These are phyloP conservation scores for Rhododendron ferrugineum DNA, from an alignment of 148 eudicot genomes.

Conservation along the genomic window DNA sequence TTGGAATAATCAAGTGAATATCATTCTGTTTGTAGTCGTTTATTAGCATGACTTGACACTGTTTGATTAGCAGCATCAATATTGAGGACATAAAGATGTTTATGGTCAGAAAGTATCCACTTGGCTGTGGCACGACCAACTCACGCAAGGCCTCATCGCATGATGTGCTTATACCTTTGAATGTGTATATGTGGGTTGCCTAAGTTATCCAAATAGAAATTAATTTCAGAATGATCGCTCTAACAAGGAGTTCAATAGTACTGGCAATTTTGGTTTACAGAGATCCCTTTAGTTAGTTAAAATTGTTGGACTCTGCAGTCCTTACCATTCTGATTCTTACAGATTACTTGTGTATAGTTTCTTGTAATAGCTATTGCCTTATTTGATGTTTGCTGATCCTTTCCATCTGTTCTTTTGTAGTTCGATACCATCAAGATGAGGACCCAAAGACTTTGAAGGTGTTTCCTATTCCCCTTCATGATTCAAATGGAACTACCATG, in stretches of 20 bases:
- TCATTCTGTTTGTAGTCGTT: not conserved
- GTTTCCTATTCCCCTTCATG: slow-evolving; percentile 82
- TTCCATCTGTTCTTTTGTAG: slow-evolving; percentile 32
- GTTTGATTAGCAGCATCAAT: not conserved
- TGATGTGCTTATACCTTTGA: not conserved
- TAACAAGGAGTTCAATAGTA: not conserved
- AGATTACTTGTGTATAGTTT: not conserved
- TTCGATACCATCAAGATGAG: slow-evolving; percentile 94
- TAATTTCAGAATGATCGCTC: not conserved
- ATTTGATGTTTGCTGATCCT: slow-evolving; percentile 5
- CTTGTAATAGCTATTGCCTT: not conserved
- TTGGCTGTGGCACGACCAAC: not conserved
- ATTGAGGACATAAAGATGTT: not conserved
- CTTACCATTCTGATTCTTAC: not conserved
- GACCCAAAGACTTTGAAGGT: slow-evolving; percentile 95
- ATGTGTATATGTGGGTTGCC: not conserved
- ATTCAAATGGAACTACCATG: slow-evolving; percentile 67
- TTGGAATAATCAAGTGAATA: not conserved
- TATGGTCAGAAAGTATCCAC: not conserved
- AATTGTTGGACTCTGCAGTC: not conserved
- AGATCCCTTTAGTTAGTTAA: not conserved
- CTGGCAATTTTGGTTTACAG: not conserved
- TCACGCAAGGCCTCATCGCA: not conserved
- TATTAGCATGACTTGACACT: not conserved
- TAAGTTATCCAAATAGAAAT: not conserved